Percentiles rank a stretch among this genome's conserved stretches.
Evolutionary conservation across 306 rosid species (phyloP).

Genomic region (Vigna trinervia): DNA sequence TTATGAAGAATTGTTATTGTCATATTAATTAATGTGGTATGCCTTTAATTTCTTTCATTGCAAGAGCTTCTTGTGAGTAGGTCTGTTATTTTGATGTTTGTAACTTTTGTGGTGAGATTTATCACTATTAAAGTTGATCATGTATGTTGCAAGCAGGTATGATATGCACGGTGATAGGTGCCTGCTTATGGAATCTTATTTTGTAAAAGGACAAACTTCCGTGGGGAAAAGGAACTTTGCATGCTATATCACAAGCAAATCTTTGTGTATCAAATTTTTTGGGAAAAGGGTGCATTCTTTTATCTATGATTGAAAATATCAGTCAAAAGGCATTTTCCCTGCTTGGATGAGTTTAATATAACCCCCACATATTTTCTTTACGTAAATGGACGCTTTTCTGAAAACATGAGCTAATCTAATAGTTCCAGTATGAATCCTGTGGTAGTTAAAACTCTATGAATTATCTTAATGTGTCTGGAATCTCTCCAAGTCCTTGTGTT

Average conservation of each 20-base stretch:
- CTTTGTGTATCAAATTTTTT: not conserved
- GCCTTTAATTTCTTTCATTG: not conserved
- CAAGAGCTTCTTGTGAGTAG: not conserved
- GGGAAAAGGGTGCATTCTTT: not conserved
- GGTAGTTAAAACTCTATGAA: conserved; percentile 1
- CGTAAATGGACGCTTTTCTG: conserved; percentile 11
- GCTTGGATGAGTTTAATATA: not conserved
- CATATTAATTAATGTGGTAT: not conserved
- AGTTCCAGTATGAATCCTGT: conserved; percentile 2
- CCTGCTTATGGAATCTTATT: not conserved
- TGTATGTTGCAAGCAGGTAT: not conserved
- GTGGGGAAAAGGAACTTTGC: not conserved
- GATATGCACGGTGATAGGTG: not conserved
- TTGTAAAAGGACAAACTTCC: not conserved
- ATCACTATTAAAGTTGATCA: not conserved
- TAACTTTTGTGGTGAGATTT: conserved; percentile 27
- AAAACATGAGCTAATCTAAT: not conserved
- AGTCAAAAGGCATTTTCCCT: not conserved
- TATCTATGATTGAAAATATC: not conserved
- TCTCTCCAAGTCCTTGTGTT: conserved; percentile 12
- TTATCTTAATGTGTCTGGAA: not conserved
- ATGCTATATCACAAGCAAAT: conserved; percentile 16
- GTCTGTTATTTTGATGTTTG: not conserved
- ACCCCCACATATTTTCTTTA: conserved; percentile 13
- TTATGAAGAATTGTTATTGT: not conserved